phyloP scores from a whole-genome alignment of 2,329 filamentous ascomycete genomes.

The Diplodia sapinea region DNA sequence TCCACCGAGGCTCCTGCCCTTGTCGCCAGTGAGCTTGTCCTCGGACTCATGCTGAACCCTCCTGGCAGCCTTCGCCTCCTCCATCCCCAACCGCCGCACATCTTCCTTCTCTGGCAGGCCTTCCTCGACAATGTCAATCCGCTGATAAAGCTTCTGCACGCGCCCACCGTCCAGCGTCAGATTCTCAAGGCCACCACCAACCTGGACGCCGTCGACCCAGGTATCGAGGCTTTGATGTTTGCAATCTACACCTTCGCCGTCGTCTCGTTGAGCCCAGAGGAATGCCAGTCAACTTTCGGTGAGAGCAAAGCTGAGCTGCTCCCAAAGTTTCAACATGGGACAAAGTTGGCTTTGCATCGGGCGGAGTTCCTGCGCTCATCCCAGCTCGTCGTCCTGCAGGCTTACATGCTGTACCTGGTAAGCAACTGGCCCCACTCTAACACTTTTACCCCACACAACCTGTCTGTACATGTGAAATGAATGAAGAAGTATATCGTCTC shows the following conservation, averaged over 20 bases:
- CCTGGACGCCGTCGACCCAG: constrained; percentile 61
- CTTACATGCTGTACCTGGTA: constrained; percentile 70
- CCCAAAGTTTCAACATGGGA: constrained; percentile 61
- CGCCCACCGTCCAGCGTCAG: constrained; percentile 70
- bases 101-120: constrained; percentile 75
- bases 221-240: constrained; percentile 60
- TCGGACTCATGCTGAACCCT: constrained; percentile 33
- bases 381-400: constrained; percentile 70
- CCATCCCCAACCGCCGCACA: constrained; percentile 69
- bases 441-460: background rate
- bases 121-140: constrained; percentile 78
- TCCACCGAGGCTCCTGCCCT: constrained; percentile 33
- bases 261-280: constrained; percentile 62
- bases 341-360: constrained; percentile 69
- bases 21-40: constrained; percentile 36
- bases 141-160: constrained; percentile 73
- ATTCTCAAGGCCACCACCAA: constrained; percentile 68
- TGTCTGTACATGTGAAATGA: too few relatives aligned
- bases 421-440: constrained; percentile 35
- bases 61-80: constrained; percentile 43
- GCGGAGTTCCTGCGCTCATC: constrained; percentile 70
- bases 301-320: constrained; percentile 60
- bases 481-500: background rate
- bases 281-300: constrained; percentile 60
- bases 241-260: constrained; percentile 41